Base-by-base conservation (phyloP, 2,329 filamentous ascomycete genomes). In the Penicillium sp. region DNA sequence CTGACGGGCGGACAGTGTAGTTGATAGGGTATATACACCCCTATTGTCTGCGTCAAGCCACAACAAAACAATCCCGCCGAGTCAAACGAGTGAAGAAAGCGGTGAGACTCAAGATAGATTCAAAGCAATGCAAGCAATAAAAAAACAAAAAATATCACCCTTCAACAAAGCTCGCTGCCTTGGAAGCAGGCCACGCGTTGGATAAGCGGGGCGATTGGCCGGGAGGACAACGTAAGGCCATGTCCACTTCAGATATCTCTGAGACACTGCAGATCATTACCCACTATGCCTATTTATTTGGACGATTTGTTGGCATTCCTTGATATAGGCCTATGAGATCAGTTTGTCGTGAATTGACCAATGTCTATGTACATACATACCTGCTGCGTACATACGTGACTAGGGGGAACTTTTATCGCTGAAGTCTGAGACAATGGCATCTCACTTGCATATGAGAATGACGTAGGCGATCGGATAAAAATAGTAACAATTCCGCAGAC, bases 141-240 rank as follows among this genome's bases (percentile, higher is more conserved):
- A 19, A 42, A 31, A 31, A 19, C n/a, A 7, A 31, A 15, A 29
- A n/a, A 2, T 1, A 19, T 22, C 13, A 21, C 5, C 19, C 19
- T 22, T 32, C 8, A 38, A 29, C 29, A 12, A 41, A 42, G 37
- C 28, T 35, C 7, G 17, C 10, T n/a, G 12, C 15, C 24, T 35
- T 31, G 21, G 4, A 46, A 15, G 29, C 42, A 49, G 48, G 48
- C 48, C 48, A 42, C 48, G 48, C 48, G 43, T 50, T 47, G 26
- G 35, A 42, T 50, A 49, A 45, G 48, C 40, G 42, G 48, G 48
- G 29, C 35, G n/a, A 37, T 45, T 37, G 12, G 32, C 15, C 24
- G 22, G 1, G 10, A 26, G 24, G 24, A 3, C 26, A 9, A 26
- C 26, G 26, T 26, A 26, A 26, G 26, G 26, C 8, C 10, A 17